These are phyloP conservation scores for Cocos nucifera DNA, from an alignment of 176 grass and related monocot species.

Conservation along the genomic window DNA sequence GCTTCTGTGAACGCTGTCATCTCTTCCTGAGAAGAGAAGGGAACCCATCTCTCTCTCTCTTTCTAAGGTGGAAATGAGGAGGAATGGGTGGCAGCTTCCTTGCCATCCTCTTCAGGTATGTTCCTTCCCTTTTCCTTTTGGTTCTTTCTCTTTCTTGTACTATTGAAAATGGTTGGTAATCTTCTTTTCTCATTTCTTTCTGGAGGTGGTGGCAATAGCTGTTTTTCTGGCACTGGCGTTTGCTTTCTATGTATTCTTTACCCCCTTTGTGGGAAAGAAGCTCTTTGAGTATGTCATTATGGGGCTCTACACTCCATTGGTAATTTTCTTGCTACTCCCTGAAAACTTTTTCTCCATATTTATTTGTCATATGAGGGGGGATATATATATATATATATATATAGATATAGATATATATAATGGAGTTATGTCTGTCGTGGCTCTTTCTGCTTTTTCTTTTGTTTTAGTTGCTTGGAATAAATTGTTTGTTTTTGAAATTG, in stretches of 20 bases:
- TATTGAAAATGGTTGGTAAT: too few species aligned
- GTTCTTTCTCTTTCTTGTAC: neutral
- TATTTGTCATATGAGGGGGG: neutral
- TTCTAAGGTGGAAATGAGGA: slow-evolving; percentile 58
- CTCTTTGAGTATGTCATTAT: slow-evolving; percentile 51
- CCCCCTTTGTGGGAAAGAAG: slow-evolving; percentile 71
- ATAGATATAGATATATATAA: too few species aligned
- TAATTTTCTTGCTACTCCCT: slow-evolving; percentile 16
- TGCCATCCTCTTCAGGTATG: slow-evolving; percentile 92
- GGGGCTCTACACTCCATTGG: slow-evolving; percentile 80
- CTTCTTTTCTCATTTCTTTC: neutral
- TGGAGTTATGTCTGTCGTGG: too few species aligned
- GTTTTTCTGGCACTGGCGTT: slow-evolving; percentile 87
- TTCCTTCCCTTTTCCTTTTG: neutral
- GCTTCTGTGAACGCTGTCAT: too few species aligned
- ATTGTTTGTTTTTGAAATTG: too few species aligned
- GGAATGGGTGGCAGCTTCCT: slow-evolving; percentile 93
- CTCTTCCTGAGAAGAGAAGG: neutral
- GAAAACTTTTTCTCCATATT: neutral
- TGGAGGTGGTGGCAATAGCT: slow-evolving; percentile 89
- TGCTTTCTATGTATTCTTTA: slow-evolving; percentile 95
- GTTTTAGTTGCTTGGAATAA: too few species aligned
- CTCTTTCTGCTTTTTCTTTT: too few species aligned
- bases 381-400: too few species aligned
- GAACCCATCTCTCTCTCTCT: neutral